phyloP scores from a whole-genome alignment of 306 rosid genomes.

The Fragaria nilgerrensis region DNA sequence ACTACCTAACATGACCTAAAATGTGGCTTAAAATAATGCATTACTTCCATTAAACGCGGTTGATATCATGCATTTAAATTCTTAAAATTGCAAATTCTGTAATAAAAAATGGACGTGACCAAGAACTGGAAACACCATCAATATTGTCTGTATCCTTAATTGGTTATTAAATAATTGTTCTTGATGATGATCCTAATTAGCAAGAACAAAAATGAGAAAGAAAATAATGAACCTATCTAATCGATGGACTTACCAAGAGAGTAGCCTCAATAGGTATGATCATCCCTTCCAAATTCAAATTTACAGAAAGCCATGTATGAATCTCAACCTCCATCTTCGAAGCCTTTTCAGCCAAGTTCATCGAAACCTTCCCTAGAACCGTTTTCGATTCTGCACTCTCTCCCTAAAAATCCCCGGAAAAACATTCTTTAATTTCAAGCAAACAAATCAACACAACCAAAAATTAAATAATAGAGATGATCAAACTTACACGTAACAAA shows the following conservation, averaged over 20 bases:
- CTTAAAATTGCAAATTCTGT: not conserved
- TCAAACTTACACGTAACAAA: slow-evolving; percentile 50
- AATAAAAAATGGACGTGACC: not conserved
- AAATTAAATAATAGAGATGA: not conserved
- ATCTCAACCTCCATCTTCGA: slow-evolving; percentile 32
- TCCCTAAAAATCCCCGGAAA: slow-evolving; percentile 21
- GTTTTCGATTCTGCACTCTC: slow-evolving; percentile 24
- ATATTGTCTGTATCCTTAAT: slow-evolving; percentile 1
- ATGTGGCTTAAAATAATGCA: not conserved
- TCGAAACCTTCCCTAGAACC: slow-evolving; percentile 49
- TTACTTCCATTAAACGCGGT: slow-evolving; percentile 4
- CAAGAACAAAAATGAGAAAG: not conserved
- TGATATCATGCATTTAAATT: not conserved
- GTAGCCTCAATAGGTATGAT: slow-evolving; percentile 37
- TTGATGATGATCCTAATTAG: not conserved
- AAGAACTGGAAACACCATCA: slow-evolving; percentile 7
- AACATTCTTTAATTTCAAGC: not conserved
- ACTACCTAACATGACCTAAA: not conserved
- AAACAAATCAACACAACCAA: not conserved
- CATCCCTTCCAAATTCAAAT: slow-evolving; percentile 43
- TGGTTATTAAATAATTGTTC: not conserved
- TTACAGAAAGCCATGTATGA: slow-evolving; percentile 47
- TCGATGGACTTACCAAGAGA: slow-evolving; percentile 45
- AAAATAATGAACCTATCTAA: slow-evolving; percentile 9
- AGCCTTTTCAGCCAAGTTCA: slow-evolving; percentile 40